Evolutionary conservation across 108 stramenopile genomes (phyloP), one percentile per base, ranked within the genome.

Genomic region (Epipyxis sp.): DNA sequence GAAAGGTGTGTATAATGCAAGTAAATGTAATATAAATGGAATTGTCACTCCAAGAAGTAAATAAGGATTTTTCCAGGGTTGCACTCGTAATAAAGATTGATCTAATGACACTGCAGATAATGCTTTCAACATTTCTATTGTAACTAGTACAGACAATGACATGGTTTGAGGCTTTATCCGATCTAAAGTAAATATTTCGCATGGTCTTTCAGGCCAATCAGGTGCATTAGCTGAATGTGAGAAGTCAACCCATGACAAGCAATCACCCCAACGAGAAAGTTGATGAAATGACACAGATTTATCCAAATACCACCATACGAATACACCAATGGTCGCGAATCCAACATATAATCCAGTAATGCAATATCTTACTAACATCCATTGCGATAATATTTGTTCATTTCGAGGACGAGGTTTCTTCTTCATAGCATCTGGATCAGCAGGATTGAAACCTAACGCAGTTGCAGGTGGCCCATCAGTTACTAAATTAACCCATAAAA

Each of bases 391-490:
- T 79, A 99, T 94, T 25, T 92, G 92, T 80, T 94, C 96, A 58
- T 93, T 86, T n/a, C 90, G 86, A 59, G 91, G 90, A 2, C 97
- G 87, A n/a, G 95, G 97, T 35, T 87, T 86, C 77, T 85, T 78
- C 62, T 81, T 85, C 96, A 95, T 97, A 45, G 93, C 86, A 59
- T 89, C 89, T 1, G 95, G 93, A 79, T 92, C 91, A n/a, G 86
- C 83, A n/a, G 95, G 94, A 81, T 98, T 98, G 85, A 98, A 98
- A 0, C 95, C 95, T 1, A 99, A 87, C 32, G 96, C 95, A 45
- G 96, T 97, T 3, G 98, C 98, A 6, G 97, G 96, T 2, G 97
- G 96, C 32, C 96, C 96, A 85, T 98, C 97, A 1, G 97, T 99
- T 40, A 99, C 96, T 16, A 99, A 85, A 78, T 99, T 98, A 2